Base-by-base conservation (phyloP, 2,329 filamentous ascomycete genomes). In the Diaporthe sp. region DNA sequence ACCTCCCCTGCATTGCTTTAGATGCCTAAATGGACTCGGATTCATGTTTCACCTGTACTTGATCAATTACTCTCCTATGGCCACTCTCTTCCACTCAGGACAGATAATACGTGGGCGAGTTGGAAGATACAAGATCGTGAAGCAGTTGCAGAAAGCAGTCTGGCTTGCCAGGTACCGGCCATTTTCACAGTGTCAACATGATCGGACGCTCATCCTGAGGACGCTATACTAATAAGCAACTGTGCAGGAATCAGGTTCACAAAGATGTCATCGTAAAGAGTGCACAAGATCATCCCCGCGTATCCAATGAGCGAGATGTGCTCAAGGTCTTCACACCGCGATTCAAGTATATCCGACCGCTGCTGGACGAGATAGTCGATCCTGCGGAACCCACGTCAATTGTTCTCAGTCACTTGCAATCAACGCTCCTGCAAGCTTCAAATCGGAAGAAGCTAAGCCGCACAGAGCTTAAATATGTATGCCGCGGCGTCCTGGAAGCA, bases 321-420 rank as follows among this genome's bases (percentile, higher is more conserved):
- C 60, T 66, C 40, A 47, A 66, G 25, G 10, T 66, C 25, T 66
- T 66, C 3, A n/a, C 60, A 15, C 40, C 60, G 17, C 60, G 60
- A 28, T 66, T 40, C 28, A 66, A 45, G 25, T 22, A 33, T 30
- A 66, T 66, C 25, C 40, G 25, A 22, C 60, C 60, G 3, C 6
- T 66, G 17, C 40, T 66, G 40, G 60, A 66, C 33, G 60, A 66
- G 28, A 47, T 66, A 33, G 40, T 66, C 22, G 60, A 66, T 9
- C 60, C 60, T n/a, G 60, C 40, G 17, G 60, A 66, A 19, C 60
- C 40, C 25, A 33, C 60, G 17, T n/a, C 60, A 7, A 66, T 47
- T n/a, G 60, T 66, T 8, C 60, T 47, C 28, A 47, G 40, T 33
- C 40, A 66, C 40, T 22, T 66, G 13, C 40, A 33, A 47, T 66